These are phyloP conservation scores for Camelina laxa DNA, from an alignment of 345 rosid species.

Conservation along the genomic window DNA sequence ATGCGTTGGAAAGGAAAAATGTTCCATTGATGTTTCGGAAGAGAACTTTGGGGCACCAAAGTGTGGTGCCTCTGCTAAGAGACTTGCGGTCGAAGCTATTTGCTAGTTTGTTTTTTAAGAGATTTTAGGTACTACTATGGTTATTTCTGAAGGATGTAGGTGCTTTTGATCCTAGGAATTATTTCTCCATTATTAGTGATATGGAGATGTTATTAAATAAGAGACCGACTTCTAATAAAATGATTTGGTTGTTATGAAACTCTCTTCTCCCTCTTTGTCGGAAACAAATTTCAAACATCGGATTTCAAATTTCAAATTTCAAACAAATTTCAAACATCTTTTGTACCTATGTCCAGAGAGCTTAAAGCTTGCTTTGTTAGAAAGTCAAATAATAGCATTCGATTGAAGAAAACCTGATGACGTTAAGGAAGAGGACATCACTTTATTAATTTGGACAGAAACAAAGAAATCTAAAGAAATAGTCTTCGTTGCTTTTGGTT, in stretches of 20 bases:
- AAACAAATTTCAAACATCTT: neutral
- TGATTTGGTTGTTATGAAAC: neutral
- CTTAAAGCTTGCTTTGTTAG: neutral
- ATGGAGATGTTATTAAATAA: conserved; percentile 8
- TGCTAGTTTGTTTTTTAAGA: conserved; percentile 37
- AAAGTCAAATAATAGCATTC: neutral
- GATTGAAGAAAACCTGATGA: neutral
- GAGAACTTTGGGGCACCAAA: conserved; percentile 44
- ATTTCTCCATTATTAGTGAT: neutral
- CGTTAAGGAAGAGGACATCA: no score
- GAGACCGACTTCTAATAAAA: neutral
- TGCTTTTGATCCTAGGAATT: neutral
- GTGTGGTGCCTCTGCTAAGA: conserved; percentile 41
- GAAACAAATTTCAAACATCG: neutral
- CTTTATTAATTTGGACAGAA: no score
- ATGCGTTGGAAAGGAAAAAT: conserved; percentile 58
- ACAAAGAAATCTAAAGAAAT: no score
- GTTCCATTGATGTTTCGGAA: conserved; percentile 45
- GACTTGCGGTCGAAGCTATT: conserved; percentile 58
- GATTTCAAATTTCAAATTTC: no score
- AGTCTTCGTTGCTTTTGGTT: no score
- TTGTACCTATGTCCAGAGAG: neutral
- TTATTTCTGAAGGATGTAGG: conserved; percentile 4
- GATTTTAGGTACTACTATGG: neutral
- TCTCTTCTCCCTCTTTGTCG: neutral